Percentiles rank a stretch among this genome's conserved stretches.
Conservation (phyloP, 1,139 yeast genomes). For the Candida buenavistaensis region DNA sequence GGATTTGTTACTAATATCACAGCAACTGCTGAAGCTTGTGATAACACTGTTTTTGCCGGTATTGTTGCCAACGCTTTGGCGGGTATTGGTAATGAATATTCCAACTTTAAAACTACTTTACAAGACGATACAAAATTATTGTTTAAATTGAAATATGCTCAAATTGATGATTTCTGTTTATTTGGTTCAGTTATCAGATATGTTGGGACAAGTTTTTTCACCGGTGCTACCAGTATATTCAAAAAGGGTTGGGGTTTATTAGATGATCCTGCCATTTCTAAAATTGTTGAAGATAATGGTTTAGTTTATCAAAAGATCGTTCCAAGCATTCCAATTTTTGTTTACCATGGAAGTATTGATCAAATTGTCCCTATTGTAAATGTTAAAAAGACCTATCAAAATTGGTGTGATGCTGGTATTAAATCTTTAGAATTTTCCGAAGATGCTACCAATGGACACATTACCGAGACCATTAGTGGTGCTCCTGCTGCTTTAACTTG, state of each 20-base stretch:
- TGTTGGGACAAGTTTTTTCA: conserved; percentile 16
- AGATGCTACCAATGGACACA: conserved; percentile 24
- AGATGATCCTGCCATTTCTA: conserved; percentile 13
- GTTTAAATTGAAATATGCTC: background rate
- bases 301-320: conserved; percentile 13
- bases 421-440: conserved; percentile 27
- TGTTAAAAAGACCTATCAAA: conserved; percentile 24
- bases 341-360: conserved; percentile 32
- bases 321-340: conserved; percentile 33
- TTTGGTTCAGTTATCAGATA: conserved; percentile 13
- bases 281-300: conserved; percentile 22
- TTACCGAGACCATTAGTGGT: conserved; percentile 24
- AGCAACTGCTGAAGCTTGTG: conserved; percentile 23
- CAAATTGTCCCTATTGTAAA: conserved; percentile 26
- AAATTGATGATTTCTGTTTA: conserved; percentile 14
- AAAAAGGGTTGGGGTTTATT: conserved; percentile 19
- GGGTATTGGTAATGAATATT: conserved; percentile 28
- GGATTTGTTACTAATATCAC: conserved; percentile 29
- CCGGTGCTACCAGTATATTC: conserved; percentile 18
- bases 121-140: background rate
- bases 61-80: conserved; percentile 24
- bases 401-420: conserved; percentile 31
- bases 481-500: conserved; percentile 31
- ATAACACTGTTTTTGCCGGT: conserved; percentile 28
- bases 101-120: conserved; percentile 12